Conservation (phyloP, 2,329 filamentous ascomycete genomes). For the Scopulariopsis brevicaulis region DNA sequence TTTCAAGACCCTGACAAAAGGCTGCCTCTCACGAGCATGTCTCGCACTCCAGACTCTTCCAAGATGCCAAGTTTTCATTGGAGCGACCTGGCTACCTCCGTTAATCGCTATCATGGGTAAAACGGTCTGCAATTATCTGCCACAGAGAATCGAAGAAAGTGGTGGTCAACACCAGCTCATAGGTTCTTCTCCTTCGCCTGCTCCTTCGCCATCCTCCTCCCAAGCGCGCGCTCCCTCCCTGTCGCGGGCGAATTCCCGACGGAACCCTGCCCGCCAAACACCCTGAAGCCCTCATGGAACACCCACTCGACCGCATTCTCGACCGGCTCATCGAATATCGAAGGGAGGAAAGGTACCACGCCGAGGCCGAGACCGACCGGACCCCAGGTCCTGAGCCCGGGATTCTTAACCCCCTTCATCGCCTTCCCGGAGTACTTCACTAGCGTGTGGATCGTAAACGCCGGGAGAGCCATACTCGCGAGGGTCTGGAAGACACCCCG, state of each 20-base stretch:
- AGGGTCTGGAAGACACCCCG: conserved; percentile 81
- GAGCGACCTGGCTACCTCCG: neutral
- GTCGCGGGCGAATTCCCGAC: conserved; percentile 43
- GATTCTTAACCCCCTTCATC: conserved; percentile 74
- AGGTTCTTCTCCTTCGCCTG: conserved; percentile 31
- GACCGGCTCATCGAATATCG: conserved; percentile 82
- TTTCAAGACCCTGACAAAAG: no score
- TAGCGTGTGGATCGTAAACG: conserved; percentile 87
- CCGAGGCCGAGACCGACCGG: conserved; percentile 77
- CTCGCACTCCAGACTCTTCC: no score
- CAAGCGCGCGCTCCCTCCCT: conserved; percentile 32
- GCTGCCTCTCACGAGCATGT: no score
- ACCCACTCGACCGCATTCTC: conserved; percentile 84
- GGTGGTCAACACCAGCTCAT: conserved; percentile 11
- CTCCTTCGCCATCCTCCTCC: conserved; percentile 18
- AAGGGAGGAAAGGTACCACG: conserved; percentile 73
- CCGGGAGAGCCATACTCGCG: conserved; percentile 87
- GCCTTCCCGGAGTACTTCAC: conserved; percentile 80
- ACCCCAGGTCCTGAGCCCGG: conserved; percentile 66
- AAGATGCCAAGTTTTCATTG: no score
- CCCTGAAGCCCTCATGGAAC: conserved; percentile 73
- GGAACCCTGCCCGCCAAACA: conserved; percentile 51
- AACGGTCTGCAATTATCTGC: neutral
- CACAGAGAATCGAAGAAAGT: neutral
- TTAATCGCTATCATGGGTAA: neutral